phyloP scores from a whole-genome alignment of 2,329 filamentous ascomycete species.

The Penicillium sp. region DNA sequence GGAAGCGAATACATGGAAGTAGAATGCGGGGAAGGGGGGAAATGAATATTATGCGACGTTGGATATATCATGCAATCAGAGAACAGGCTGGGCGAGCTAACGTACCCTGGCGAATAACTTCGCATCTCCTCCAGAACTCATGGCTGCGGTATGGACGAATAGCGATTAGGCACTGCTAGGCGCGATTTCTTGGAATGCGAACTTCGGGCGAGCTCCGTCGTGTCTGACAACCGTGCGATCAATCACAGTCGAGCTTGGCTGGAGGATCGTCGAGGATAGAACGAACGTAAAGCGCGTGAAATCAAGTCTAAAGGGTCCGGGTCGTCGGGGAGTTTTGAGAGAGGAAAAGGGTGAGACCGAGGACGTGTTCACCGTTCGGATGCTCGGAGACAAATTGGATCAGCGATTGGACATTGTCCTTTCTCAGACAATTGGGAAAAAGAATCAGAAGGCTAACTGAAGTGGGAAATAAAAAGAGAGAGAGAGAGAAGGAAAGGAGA shows the following conservation, averaged over 20 bases:
- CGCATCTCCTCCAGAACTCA: constrained; percentile 83
- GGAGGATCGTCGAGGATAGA: constrained; percentile 1
- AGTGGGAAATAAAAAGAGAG: constrained; percentile 11
- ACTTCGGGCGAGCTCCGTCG: constrained; percentile 6
- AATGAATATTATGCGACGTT: neutral
- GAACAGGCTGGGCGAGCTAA: constrained; percentile 30
- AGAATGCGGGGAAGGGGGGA: constrained; percentile 17
- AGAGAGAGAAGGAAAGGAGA: constrained; percentile 18
- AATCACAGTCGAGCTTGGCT: constrained; percentile 19
- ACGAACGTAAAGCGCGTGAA: constrained; percentile 1
- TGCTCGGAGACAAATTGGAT: constrained; percentile 12
- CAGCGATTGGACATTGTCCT: constrained; percentile 15
- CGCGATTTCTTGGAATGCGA: constrained; percentile 3
- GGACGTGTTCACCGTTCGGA: constrained; percentile 13
- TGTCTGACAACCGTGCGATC: constrained; percentile 6
- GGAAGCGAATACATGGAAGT: constrained; percentile 6
- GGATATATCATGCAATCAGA: constrained; percentile 13
- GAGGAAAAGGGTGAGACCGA: constrained; percentile 15
- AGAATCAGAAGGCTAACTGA: constrained; percentile 2
- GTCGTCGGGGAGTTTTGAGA: constrained; percentile 5
- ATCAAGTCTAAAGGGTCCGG: constrained; percentile 1
- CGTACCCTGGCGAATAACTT: constrained; percentile 98
- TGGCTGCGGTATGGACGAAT: constrained; percentile 36
- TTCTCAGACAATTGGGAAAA: neutral
- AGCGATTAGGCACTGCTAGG: constrained; percentile 1